Conservation (phyloP, 768 basidiomycete species). For the Xerocomellus amylosporus region DNA sequence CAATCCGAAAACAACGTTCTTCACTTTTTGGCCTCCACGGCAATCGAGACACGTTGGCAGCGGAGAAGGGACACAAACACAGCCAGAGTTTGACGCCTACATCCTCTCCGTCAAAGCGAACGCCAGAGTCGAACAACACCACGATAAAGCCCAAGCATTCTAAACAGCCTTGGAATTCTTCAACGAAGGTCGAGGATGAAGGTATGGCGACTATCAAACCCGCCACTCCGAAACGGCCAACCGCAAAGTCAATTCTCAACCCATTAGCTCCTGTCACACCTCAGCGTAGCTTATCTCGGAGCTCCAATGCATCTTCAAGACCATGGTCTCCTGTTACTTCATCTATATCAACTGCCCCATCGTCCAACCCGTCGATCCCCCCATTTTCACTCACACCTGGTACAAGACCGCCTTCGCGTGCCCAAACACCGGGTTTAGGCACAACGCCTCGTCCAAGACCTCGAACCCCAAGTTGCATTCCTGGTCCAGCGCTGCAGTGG, state of each 20-base stretch:
- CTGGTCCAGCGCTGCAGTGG: slow-evolving; percentile 53
- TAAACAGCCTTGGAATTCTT: slow-evolving; percentile 75
- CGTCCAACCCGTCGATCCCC: slow-evolving; percentile 41
- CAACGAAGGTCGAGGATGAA: slow-evolving; percentile 67
- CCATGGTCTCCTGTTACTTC: slow-evolving; percentile 79
- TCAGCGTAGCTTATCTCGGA: slow-evolving; percentile 66
- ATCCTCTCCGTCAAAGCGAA: slow-evolving; percentile 49
- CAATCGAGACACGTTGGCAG: slow-evolving; percentile 45
- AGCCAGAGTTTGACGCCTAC: slow-evolving; percentile 72
- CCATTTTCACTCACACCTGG: slow-evolving; percentile 27
- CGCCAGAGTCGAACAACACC: slow-evolving; percentile 35
- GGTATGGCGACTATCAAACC: slow-evolving; percentile 46
- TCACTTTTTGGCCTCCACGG: slow-evolving; percentile 58
- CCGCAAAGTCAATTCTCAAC: slow-evolving; percentile 45
- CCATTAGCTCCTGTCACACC: slow-evolving; percentile 51
- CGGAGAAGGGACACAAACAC: slow-evolving; percentile 64
- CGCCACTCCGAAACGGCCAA: slow-evolving; percentile 48
- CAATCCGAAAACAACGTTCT: slow-evolving; percentile 55
- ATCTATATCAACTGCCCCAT: slow-evolving; percentile 66
- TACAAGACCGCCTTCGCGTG: slow-evolving; percentile 49
- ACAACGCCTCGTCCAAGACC: slow-evolving; percentile 66
- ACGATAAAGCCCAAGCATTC: slow-evolving; percentile 40
- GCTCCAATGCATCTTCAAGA: slow-evolving; percentile 73
- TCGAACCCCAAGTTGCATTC: slow-evolving; percentile 79
- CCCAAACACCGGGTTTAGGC: slow-evolving; percentile 50